Base-by-base conservation (phyloP, 2,329 filamentous ascomycete species). In the Aspergillus sp. region DNA sequence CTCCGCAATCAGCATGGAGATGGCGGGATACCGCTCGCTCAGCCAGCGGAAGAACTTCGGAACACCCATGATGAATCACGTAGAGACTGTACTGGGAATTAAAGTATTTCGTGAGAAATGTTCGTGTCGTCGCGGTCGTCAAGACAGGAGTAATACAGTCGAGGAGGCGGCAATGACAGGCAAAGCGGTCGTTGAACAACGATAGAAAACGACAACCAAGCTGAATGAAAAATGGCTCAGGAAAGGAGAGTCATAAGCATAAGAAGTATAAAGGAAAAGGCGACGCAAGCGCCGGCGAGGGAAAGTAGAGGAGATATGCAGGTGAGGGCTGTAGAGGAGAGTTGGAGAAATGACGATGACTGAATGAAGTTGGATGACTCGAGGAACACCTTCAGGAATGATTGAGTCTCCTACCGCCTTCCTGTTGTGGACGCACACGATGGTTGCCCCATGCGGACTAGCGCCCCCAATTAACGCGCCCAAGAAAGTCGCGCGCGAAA, bases 11-110 rank as follows among this genome's bases (percentile, higher is more conserved):
- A 99, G 81, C 80, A 97, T 93, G 48, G 94, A 99, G 73, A 99
- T 99, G 57, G 94, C 87, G 51, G 94, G 94, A 83, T 99, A 99
- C 65, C 95, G 88, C 84, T 99, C 95, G 55, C 92, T 97, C 81
- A 99, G 88, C 94, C 95, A 99, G 83, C 94, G 84, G 79, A 96
- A 96, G 80, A 96, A 96, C 71, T 96, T 96, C 70, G 80, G 80
- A 61, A 90, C 86, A 83, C 87, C 85, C 85, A 85, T 82, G 67
- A 57, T 72, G 69, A 71, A 64, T 61, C 58, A 52, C 61, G 23
- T 40, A 47, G 56, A 43, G 50, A 49, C 45, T 51, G n/a, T 42
- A 42, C 40, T 17, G 19, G 17, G 1, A 13, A 42, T 42, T 42
- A 42, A 21, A 42, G 11, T 42, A 48, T 13, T 42, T 14, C 16